phyloP scores from a whole-genome alignment of 495 filamentous ascomycete genomes.

The Xylaria longipes region DNA sequence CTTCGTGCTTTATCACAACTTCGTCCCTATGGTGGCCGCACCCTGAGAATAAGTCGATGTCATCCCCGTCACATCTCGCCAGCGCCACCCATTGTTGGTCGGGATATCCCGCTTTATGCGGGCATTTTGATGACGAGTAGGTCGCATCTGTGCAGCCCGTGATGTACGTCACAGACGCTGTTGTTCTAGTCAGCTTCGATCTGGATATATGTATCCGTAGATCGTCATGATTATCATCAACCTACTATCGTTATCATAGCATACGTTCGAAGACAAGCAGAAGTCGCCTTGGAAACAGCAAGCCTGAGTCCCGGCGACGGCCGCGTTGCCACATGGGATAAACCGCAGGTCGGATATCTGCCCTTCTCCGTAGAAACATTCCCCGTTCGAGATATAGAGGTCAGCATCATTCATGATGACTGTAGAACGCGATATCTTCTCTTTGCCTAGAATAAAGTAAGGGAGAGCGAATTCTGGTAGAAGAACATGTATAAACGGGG shows the following conservation, averaged over 20 bases:
- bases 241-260: conserved; percentile 33
- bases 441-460: not conserved
- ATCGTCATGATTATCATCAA: not conserved
- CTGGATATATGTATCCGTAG: not conserved
- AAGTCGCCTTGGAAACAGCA: conserved; percentile 47
- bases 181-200: conserved; percentile 3
- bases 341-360: conserved; percentile 25
- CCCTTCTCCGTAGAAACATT: conserved; percentile 36
- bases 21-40: conserved; percentile 25
- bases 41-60: conserved; percentile 31
- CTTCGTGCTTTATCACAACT: conserved; percentile 30
- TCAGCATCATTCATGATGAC: conserved; percentile 27
- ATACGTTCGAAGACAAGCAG: conserved; percentile 40
- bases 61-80: conserved; percentile 33
- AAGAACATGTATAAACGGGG: not conserved
- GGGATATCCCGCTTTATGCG: conserved; percentile 34
- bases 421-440: not conserved
- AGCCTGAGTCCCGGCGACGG: conserved; percentile 32
- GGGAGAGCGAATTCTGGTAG: not conserved
- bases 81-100: conserved; percentile 35
- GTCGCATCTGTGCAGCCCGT: conserved; percentile 43
- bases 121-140: conserved; percentile 29
- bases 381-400: conserved; percentile 41
- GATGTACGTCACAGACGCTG: conserved; percentile 41
- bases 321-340: conserved; percentile 47